Base-by-base conservation (phyloP, 2,329 filamentous ascomycete genomes). In the Colletotrichum melonis region DNA sequence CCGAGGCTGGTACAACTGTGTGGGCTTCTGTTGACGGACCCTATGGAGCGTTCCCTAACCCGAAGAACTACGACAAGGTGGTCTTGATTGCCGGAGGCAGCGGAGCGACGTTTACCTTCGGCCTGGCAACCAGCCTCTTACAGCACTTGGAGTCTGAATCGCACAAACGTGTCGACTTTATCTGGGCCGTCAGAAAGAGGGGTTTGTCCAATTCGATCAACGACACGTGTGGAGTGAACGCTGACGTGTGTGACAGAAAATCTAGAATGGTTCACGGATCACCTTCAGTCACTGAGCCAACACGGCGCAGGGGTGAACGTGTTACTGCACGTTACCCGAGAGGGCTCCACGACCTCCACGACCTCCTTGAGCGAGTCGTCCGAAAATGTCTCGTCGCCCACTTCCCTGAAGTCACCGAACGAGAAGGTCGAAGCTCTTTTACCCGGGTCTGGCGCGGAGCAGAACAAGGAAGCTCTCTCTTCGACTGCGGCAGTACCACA, bases 11-110 rank as follows among this genome's bases (percentile, higher is more conserved):
- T 0, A 83, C 78, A 7, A 76, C 78, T 22, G 80, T 92, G 24
- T 84, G 79, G 64, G 82, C 87, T 0, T 90, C 89, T 0, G 83
- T 90, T 2, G 89, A 92, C 70, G 90, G 90, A 0, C 86, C 90
- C 0, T 92, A 92, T 69, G 90, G 90, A 30, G 85, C 85, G 0
- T 81, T 88, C 28, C 89, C 89, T 0, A 83, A 89, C 69, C 85
- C 88, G 0, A 82, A 84, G 66, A 80, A 84, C 16, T 89, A 85
- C 73, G 88, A 91, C 77, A 88, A 87, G 74, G 83, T 91, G 7
- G 81, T 92, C n/a, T 80, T 92, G 54, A 83, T 92, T 49, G 88
- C 89, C 4, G 90, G 90, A 14, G 54, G 54, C 26, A 56, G 54
- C 22, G 54, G 54, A 6, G 54, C 54, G 7, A 56, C 22, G 5